Evolutionary conservation across 2,329 filamentous ascomycete genomes (phyloP).

Genomic region (Hymenoscyphus fructigenus): DNA sequence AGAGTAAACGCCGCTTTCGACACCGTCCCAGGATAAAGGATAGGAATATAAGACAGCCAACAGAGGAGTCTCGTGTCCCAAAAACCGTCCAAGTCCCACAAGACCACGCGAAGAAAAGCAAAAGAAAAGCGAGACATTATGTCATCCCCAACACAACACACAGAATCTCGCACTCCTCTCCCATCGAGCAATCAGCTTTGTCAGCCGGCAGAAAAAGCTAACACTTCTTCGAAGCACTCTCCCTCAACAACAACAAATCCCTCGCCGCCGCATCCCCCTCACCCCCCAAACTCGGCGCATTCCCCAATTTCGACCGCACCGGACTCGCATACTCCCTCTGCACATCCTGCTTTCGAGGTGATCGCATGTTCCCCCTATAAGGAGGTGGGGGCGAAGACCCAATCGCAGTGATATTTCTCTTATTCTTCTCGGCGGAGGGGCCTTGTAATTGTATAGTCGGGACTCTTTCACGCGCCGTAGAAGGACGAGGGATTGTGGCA

Average conservation of each 20-base stretch:
- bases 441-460: not conserved
- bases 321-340: not conserved
- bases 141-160: not conserved
- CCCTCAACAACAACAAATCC: constrained; percentile 43
- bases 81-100: too few species aligned
- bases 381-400: not conserved
- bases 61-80: too few species aligned
- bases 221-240: constrained; percentile 3
- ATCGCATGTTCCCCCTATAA: not conserved
- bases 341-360: not conserved
- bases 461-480: not conserved
- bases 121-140: not conserved
- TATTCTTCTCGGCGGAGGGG: not conserved
- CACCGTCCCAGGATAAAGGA: too few species aligned
- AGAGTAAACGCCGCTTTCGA: not conserved
- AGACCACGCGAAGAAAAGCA: not conserved
- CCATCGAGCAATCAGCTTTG: not conserved
- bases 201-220: not conserved
- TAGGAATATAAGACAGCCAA: too few species aligned
- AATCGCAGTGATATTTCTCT: not conserved
- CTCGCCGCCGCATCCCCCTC: constrained; percentile 45
- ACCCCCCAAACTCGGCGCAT: not conserved
- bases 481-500: not conserved
- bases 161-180: too few species aligned
- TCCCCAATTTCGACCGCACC: not conserved